A percentile compares a stretch with the other conserved stretches of the same genome.
Evolutionary conservation across 768 basidiomycete genomes (phyloP).

Genomic region (Tricholoma hemisulphureum): DNA sequence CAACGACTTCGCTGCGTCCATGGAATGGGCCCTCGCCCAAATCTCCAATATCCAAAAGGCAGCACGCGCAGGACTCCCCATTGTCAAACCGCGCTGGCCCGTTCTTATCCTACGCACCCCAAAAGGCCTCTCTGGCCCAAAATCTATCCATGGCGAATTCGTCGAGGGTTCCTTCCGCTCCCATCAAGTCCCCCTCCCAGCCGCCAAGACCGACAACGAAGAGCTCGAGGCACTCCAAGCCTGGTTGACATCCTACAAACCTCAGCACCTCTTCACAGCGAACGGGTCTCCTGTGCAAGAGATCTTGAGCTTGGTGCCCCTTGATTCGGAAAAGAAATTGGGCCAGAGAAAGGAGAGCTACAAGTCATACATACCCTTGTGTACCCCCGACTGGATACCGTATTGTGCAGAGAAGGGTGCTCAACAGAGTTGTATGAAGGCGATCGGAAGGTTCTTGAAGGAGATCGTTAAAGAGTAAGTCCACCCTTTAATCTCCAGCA

Average conservation of each 20-base stretch:
- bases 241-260: slow-evolving; percentile 76
- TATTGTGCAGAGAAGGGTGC: slow-evolving; percentile 51
- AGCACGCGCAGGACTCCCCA: slow-evolving; percentile 72
- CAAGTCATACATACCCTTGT: slow-evolving; percentile 57
- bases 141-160: slow-evolving; percentile 60
- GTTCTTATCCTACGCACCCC: slow-evolving; percentile 83
- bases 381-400: slow-evolving; percentile 63
- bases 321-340: slow-evolving; percentile 54
- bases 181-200: slow-evolving; percentile 86
- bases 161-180: slow-evolving; percentile 82
- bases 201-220: slow-evolving; percentile 58
- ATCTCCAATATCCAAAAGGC: slow-evolving; percentile 77
- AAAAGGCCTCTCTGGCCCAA: slow-evolving; percentile 78
- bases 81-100: slow-evolving; percentile 90
- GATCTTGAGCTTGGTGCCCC: slow-evolving; percentile 62
- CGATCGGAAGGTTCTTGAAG: slow-evolving; percentile 54
- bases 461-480: slow-evolving; percentile 55
- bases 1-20: slow-evolving; percentile 72
- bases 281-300: slow-evolving; percentile 52
- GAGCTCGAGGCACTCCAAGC: slow-evolving; percentile 62
- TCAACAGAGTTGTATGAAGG: slow-evolving; percentile 78
- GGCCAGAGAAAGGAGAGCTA: slow-evolving; percentile 72
- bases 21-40: slow-evolving; percentile 78
- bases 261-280: slow-evolving; percentile 61
- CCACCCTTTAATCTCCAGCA: background rate